phyloP scores from a whole-genome alignment of 371 early-diverging fungal genomes.

The Zychaea mexicana region DNA sequence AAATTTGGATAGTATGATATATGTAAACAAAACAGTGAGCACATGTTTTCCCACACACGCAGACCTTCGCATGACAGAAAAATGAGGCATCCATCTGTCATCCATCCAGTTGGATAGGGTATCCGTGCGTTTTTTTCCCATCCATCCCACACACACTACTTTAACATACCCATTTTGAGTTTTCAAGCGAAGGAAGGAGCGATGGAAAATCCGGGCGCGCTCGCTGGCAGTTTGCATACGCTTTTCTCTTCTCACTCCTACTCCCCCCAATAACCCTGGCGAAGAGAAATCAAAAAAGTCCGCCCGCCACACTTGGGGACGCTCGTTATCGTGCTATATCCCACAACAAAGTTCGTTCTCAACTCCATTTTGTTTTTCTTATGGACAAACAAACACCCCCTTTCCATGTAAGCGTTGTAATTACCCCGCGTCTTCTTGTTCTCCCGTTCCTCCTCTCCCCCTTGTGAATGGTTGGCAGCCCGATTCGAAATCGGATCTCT shows the following conservation, averaged over 20 bases:
- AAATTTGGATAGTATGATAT: too few relatives aligned
- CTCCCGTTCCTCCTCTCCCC: too few relatives aligned
- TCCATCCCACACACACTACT: slow-evolving; percentile 21
- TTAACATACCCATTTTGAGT: slow-evolving; percentile 26
- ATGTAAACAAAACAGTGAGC: neutral
- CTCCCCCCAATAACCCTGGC: neutral
- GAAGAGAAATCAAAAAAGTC: neutral
- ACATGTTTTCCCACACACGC: neutral
- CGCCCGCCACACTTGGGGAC: too few relatives aligned
- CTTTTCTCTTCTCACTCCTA: neutral
- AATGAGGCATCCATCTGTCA: neutral
- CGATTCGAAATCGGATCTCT: too few relatives aligned
- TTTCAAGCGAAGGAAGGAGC: slow-evolving; percentile 12
- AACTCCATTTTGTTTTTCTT: too few relatives aligned
- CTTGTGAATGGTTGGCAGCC: too few relatives aligned
- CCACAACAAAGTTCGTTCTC: too few relatives aligned
- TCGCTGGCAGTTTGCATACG: neutral
- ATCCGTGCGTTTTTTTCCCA: neutral
- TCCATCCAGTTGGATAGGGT: neutral
- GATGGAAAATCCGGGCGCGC: neutral
- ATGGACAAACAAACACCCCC: too few relatives aligned
- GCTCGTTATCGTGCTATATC: too few relatives aligned
- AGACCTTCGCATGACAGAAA: neutral
- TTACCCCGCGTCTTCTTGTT: too few relatives aligned
- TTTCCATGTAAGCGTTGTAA: too few relatives aligned